Base-by-base conservation (phyloP, 2,329 filamentous ascomycete species). In the Scedosporium aurantiacum region DNA sequence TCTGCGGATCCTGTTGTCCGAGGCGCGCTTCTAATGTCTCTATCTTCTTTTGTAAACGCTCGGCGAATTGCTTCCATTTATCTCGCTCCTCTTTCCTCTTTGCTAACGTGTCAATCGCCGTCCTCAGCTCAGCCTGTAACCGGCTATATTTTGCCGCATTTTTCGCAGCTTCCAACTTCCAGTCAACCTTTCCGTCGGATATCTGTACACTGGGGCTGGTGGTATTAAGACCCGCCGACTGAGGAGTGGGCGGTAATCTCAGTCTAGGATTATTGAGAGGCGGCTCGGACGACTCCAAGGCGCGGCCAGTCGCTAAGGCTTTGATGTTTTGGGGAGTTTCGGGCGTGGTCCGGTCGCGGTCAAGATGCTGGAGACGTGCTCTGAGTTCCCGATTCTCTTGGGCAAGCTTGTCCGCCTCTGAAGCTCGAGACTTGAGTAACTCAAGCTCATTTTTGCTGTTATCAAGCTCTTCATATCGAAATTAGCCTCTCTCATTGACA, bases 51-150 rank as follows among this genome's bases (percentile, higher is more conserved):
- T 79, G 72, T 18, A 82, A 67, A 12, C 71, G 66, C 23, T 73
- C 73, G 4, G 77, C 76, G 60, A 80, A 77, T 5, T 71, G 68
- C 27, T 73, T 71, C 81, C 81, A 84, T 37, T 68, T 66, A 5
- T 78, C 72, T 3, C 74, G 74, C 25, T 77, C 73, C 1, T 73
- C 70, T 28, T 75, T 76, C 57, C 74, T 74, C 64, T 73, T 76
- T 37, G 70, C 67, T 7, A 78, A 70, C 6, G 72, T 69, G 12
- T 71, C 70, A 61, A 74, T 74, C 55, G 76, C 71, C 2, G 66
- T 72, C 61, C 72, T 79, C 66, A 77, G 77, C 64, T 71, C 76
- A 57, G 68, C 68, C 28, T 67, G 73, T 57, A 81, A 67, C 4
- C 74, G 74, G 40, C 70, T 69, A 60, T 78, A 78, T 59, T 73